phyloP scores from a whole-genome alignment of 768 basidiomycete species.

The Coprinellus aureogranulatus region DNA sequence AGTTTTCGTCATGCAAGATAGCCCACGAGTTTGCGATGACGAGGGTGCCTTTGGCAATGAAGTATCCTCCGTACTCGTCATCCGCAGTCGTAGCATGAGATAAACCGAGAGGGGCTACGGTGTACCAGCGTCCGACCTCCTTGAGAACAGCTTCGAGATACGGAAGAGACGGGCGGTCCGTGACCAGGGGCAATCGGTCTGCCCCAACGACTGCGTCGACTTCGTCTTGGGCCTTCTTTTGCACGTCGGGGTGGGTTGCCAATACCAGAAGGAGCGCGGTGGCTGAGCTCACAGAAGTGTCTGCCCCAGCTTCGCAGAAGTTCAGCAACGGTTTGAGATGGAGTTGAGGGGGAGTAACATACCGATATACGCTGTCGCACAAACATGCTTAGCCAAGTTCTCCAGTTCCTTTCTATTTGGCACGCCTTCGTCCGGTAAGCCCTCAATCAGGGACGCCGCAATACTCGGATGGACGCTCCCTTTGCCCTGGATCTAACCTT shows the following conservation, averaged over 20 bases:
- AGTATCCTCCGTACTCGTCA: slow-evolving; percentile 26
- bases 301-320: no score
- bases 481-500: background rate
- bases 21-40: slow-evolving; percentile 3
- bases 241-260: slow-evolving; percentile 1
- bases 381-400: slow-evolving; percentile 24
- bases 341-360: no score
- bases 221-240: slow-evolving; percentile 30
- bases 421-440: background rate
- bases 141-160: slow-evolving; percentile 37
- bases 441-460: background rate
- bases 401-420: background rate
- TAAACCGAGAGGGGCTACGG: slow-evolving; percentile 20
- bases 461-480: background rate
- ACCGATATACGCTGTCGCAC: slow-evolving; percentile 24
- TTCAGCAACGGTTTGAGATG: background rate
- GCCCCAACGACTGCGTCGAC: slow-evolving; percentile 36
- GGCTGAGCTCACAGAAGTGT: background rate
- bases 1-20: slow-evolving; percentile 19
- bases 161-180: slow-evolving; percentile 23
- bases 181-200: slow-evolving; percentile 34
- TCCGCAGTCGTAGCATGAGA: slow-evolving; percentile 30
- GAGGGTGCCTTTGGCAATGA: slow-evolving; percentile 12
- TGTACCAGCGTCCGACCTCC: slow-evolving; percentile 26
- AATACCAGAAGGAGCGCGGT: background rate